Conservation (phyloP, 75 land plant species). For the Pinus tabuliformis region DNA sequence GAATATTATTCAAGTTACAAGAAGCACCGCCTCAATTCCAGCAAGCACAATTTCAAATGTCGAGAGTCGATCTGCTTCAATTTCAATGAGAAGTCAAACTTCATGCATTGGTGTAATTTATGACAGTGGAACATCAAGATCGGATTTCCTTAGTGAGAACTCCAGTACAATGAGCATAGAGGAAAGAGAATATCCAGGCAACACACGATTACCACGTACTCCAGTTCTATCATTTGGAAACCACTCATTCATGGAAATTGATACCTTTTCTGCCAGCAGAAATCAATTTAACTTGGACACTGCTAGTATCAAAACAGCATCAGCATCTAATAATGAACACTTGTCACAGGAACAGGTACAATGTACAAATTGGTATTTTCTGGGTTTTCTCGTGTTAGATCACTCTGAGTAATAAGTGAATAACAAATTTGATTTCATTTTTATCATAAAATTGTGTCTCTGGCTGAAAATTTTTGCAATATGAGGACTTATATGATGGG, state of each 20-base stretch:
- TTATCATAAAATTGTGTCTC: background rate
- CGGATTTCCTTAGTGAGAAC: background rate
- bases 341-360: background rate
- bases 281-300: background rate
- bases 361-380: no score
- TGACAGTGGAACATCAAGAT: background rate
- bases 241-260: background rate
- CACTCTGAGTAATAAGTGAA: no score
- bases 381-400: no score
- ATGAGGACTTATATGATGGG: no score
- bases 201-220: background rate
- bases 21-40: background rate
- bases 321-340: background rate
- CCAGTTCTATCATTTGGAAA: background rate
- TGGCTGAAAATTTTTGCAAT: no score
- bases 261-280: background rate
- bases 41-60: background rate
- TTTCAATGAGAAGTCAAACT: background rate
- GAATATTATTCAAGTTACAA: background rate
- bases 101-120: background rate
- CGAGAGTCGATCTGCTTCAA: background rate
- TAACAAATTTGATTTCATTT: no score
- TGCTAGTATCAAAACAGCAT: background rate
- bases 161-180: no score
- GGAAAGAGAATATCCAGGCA: background rate